phyloP scores from a whole-genome alignment of 257 asterid genomes.

The Cinchona pubescens region DNA sequence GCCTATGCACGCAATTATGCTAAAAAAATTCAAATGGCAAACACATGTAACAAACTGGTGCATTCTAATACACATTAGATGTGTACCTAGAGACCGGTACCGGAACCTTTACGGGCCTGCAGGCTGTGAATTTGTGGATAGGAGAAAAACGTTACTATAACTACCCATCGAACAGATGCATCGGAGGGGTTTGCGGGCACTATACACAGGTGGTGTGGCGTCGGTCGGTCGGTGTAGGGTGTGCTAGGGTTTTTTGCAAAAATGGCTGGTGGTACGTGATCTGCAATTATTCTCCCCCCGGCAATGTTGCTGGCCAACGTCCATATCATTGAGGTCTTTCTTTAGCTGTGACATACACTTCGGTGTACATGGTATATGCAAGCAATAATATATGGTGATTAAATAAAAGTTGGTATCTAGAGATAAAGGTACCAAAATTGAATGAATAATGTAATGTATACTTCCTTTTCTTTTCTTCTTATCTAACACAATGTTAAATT shows the following conservation, averaged over 20 bases:
- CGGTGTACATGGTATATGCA: too few species aligned
- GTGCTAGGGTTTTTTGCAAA: conserved; percentile 22
- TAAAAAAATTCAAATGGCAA: conserved; percentile 19
- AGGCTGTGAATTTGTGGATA: conserved; percentile 42
- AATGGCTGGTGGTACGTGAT: conserved; percentile 22
- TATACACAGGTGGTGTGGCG: conserved; percentile 31
- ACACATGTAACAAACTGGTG: conserved; percentile 31
- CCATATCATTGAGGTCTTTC: conserved; percentile 8
- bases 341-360: too few species aligned
- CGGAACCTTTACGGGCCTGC: conserved; percentile 24
- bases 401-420: too few species aligned
- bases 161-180: conserved; percentile 27
- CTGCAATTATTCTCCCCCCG: conserved; percentile 24
- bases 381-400: too few species aligned
- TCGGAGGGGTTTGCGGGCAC: conserved; percentile 11
- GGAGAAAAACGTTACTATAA: conserved; percentile 30
- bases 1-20: conserved; percentile 41
- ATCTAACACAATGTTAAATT: too few species aligned
- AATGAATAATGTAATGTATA: too few species aligned
- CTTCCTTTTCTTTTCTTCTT: too few species aligned
- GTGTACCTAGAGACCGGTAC: conserved; percentile 43
- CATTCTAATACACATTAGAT: conserved; percentile 40
- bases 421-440: too few species aligned
- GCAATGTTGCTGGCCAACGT: conserved; percentile 18
- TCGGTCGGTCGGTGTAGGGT: conserved; percentile 9